phyloP scores from a whole-genome alignment of 768 basidiomycete species.

The Mycena albidolilacea region DNA sequence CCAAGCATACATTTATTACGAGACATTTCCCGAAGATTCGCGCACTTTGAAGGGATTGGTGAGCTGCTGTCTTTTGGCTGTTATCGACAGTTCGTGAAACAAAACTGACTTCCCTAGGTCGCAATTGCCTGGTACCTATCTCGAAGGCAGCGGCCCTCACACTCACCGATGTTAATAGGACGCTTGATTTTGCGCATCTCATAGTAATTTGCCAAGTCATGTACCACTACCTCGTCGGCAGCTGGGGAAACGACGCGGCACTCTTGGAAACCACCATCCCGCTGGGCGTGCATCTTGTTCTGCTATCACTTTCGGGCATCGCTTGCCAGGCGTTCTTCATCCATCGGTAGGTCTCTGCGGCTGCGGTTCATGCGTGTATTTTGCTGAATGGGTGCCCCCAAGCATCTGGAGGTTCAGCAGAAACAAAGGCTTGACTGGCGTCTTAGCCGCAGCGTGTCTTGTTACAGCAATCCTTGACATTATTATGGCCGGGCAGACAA shows the following conservation, averaged over 20 bases:
- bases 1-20: conserved; percentile 20
- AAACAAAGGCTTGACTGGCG: neutral
- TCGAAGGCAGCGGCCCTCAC: neutral
- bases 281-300: conserved; percentile 13
- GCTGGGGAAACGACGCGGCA: conserved; percentile 21
- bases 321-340: conserved; percentile 15
- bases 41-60: neutral
- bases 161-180: neutral
- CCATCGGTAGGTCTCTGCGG: neutral
- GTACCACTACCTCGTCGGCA: conserved; percentile 15
- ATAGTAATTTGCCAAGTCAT: conserved; percentile 11
- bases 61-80: neutral
- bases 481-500: neutral
- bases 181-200: conserved; percentile 12
- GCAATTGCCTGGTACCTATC: neutral
- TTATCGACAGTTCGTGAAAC: neutral
- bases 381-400: neutral
- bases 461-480: neutral
- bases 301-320: neutral
- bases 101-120: neutral
- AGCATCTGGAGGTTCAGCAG: neutral
- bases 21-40: conserved; percentile 6
- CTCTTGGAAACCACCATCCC: neutral
- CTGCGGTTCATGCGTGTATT: neutral
- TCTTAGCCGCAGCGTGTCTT: neutral